Percentiles rank a stretch among this genome's conserved stretches.
Evolutionary conservation across 768 basidiomycete species (phyloP).

Genomic region (Lactifluus volemus): DNA sequence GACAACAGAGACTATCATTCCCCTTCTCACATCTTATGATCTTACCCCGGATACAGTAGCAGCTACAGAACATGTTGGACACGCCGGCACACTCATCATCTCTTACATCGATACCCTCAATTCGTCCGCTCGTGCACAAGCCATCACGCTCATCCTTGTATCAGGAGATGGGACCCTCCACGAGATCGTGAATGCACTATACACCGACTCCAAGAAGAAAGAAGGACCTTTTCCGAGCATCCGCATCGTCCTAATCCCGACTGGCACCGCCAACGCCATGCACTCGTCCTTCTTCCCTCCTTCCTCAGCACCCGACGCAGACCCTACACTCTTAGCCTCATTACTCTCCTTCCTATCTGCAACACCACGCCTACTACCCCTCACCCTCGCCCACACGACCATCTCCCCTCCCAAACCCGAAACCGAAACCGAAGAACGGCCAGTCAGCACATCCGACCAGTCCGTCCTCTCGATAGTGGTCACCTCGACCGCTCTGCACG

Average conservation of each 20-base stretch:
- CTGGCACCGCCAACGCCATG: constrained; percentile 91
- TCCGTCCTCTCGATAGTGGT: constrained; percentile 65
- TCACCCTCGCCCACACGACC: constrained; percentile 49
- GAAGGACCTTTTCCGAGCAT: constrained; percentile 21
- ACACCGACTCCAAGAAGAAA: background rate
- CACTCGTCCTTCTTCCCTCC: constrained; percentile 71
- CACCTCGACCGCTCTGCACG: constrained; percentile 78
- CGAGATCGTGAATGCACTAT: constrained; percentile 70
- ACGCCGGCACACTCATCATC: constrained; percentile 44
- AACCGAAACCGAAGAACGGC: background rate
- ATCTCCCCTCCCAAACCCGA: constrained; percentile 22
- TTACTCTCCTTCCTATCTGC: constrained; percentile 21
- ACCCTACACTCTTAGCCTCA: constrained; percentile 35
- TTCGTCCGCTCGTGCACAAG: constrained; percentile 18
- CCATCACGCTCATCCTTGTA: constrained; percentile 46
- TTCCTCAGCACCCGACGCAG: constrained; percentile 13
- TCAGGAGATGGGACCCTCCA: constrained; percentile 93
- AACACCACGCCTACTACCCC: constrained; percentile 26
- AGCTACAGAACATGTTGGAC: constrained; percentile 42
- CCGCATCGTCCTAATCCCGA: constrained; percentile 50
- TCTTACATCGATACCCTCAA: constrained; percentile 29
- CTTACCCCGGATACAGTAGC: constrained; percentile 33
- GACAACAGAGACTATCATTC: constrained; percentile 53
- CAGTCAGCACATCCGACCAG: background rate
- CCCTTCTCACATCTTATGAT: constrained; percentile 43